Conservation (phyloP, 805 yeast genomes). For the Sungouiella blattae region DNA sequence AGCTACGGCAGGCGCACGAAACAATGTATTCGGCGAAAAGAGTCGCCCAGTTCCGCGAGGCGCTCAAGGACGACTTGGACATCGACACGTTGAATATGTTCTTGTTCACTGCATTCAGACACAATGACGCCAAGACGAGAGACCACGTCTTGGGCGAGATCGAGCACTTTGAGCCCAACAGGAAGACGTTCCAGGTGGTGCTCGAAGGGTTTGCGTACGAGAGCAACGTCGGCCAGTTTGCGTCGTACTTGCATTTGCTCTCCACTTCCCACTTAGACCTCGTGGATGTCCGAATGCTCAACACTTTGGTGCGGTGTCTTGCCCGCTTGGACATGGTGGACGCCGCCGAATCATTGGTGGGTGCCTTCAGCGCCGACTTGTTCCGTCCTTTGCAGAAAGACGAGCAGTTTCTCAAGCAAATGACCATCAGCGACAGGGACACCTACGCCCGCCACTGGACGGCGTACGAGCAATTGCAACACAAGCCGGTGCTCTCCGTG, state of each 20-base stretch:
- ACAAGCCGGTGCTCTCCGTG: constrained; percentile 13
- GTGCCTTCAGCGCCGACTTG: constrained; percentile 3
- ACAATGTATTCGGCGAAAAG: constrained; percentile 5
- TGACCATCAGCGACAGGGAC: constrained; percentile 20
- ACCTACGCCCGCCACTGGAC: constrained; percentile 13
- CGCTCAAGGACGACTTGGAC: constrained; percentile 8
- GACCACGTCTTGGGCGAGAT: constrained; percentile 17
- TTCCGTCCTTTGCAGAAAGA: constrained; percentile 1
- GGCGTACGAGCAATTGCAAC: constrained; percentile 14
- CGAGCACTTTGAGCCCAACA: constrained; percentile 1
- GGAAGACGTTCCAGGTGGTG: constrained; percentile 12
- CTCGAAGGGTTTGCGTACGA: constrained; percentile 11
- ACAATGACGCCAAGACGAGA: constrained; percentile 19
- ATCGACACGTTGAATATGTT: constrained; percentile 23
- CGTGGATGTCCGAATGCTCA: constrained; percentile 18
- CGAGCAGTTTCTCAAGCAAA: constrained; percentile 16
- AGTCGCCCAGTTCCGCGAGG: constrained; percentile 17
- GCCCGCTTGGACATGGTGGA: constrained; percentile 3
- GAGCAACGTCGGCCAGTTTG: constrained; percentile 2
- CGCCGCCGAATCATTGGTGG: constrained; percentile 11
- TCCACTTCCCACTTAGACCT: constrained; percentile 3
- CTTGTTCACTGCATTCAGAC: constrained; percentile 28
- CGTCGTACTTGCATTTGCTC: constrained; percentile 2
- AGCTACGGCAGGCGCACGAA: background rate
- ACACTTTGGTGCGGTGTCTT: constrained; percentile 16